phyloP scores from a whole-genome alignment of 2,329 filamentous ascomycete species.

The Cercospora sojina region DNA sequence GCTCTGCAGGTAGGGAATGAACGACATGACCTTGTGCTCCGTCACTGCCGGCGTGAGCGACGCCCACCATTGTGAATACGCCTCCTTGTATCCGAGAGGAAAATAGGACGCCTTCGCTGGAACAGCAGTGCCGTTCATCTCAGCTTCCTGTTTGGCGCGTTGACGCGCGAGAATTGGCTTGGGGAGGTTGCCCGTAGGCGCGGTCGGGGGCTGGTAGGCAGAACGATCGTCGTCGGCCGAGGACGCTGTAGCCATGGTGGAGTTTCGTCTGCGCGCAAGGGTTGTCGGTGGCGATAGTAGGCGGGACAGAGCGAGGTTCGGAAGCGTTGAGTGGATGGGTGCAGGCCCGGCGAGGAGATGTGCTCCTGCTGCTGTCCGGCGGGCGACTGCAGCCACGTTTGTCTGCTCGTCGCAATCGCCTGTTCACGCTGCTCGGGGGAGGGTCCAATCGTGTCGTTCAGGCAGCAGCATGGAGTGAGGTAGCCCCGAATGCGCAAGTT shows the following conservation, averaged over 20 bases:
- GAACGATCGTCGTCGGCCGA: constrained; percentile 24
- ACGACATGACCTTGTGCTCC: constrained; percentile 83
- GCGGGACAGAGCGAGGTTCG: not conserved
- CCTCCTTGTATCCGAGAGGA: constrained; percentile 87
- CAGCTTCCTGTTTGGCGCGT: constrained; percentile 33
- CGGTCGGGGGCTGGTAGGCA: constrained; percentile 15
- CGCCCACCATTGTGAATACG: constrained; percentile 91
- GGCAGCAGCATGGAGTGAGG: constrained; percentile 3
- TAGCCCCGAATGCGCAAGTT: not conserved
- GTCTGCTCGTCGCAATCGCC: not conserved
- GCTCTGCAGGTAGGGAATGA: constrained; percentile 75
- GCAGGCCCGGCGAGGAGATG: constrained; percentile 5
- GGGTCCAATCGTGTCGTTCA: not conserved
- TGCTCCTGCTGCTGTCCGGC: constrained; percentile 9
- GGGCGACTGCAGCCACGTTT: constrained; percentile 10
- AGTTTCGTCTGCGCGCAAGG: constrained; percentile 7
- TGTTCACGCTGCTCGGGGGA: not conserved
- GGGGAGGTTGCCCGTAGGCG: constrained; percentile 17
- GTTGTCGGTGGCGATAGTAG: not conserved
- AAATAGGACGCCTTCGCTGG: constrained; percentile 52
- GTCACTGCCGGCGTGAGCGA: constrained; percentile 77
- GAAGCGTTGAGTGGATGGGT: not conserved
- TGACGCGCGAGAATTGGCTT: constrained; percentile 35
- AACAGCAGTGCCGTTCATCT: constrained; percentile 18
- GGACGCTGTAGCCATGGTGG: constrained; percentile 38